These are phyloP conservation scores for Vigna mungo DNA, from an alignment of 306 rosid species.

Conservation along the genomic window DNA sequence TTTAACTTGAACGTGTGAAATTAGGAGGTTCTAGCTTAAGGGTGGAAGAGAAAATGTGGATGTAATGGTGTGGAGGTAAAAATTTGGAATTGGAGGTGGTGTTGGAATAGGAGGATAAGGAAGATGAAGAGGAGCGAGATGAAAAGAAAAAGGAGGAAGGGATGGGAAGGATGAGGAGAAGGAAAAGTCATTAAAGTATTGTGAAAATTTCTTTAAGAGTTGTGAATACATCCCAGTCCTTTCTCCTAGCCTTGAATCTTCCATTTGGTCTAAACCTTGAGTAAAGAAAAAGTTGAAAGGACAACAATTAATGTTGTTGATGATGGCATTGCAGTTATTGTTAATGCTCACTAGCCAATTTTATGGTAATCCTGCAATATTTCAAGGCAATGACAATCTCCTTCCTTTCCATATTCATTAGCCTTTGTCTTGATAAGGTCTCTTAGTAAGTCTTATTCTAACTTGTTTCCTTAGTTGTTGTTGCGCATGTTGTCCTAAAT, in stretches of 20 bases:
- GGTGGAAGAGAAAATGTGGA: slow-evolving; percentile 46
- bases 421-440: slow-evolving; percentile 75
- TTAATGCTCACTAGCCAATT: slow-evolving; percentile 55
- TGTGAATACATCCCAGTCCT: slow-evolving; percentile 58
- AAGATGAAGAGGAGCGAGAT: slow-evolving; percentile 37
- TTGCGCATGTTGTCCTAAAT: no score
- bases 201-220: slow-evolving; percentile 46
- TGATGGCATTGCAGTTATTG: background rate
- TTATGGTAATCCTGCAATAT: slow-evolving; percentile 76
- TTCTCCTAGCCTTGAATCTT: slow-evolving; percentile 54
- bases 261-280: slow-evolving; percentile 55
- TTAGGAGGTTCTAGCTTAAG: slow-evolving; percentile 50
- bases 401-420: slow-evolving; percentile 83
- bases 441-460: no score
- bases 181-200: slow-evolving; percentile 42
- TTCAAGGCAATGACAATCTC: slow-evolving; percentile 87
- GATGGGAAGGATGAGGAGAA: slow-evolving; percentile 35
- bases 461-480: no score
- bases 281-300: background rate
- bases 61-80: slow-evolving; percentile 44
- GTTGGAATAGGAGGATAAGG: background rate
- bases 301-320: background rate
- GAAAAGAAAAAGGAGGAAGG: slow-evolving; percentile 34
- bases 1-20: slow-evolving; percentile 62
- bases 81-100: slow-evolving; percentile 28